phyloP scores from a whole-genome alignment of 495 filamentous ascomycete species.

The Trichoderma asperelloides region DNA sequence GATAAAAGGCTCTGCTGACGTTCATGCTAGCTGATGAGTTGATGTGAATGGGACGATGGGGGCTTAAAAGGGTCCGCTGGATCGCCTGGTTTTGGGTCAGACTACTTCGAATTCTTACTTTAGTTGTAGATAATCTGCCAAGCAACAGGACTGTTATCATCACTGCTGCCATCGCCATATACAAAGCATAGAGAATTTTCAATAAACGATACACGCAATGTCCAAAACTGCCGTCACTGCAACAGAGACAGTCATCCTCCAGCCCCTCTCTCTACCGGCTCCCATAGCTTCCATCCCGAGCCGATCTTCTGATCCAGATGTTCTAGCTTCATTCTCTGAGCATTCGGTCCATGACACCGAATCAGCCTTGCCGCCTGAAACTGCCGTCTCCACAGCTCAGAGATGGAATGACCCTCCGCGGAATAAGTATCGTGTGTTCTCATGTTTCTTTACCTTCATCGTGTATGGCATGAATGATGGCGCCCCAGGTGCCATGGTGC shows the following conservation, averaged over 20 bases:
- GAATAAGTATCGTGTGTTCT: constrained; percentile 57
- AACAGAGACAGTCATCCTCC: neutral
- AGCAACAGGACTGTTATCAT: no score
- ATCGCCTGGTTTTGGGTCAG: no score
- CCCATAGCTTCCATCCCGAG: neutral
- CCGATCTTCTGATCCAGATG: neutral
- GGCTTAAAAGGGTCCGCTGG: neutral
- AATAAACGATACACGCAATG: neutral
- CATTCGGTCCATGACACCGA: neutral
- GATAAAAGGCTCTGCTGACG: neutral
- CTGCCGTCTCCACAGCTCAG: constrained; percentile 15
- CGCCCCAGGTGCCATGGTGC: constrained; percentile 57
- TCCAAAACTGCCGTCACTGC: neutral
- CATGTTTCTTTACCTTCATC: constrained; percentile 65
- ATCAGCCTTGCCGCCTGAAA: neutral
- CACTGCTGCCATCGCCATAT: neutral
- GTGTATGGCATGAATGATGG: constrained; percentile 79
- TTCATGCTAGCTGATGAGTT: neutral
- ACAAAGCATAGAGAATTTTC: neutral
- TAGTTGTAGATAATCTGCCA: no score
- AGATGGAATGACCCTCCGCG: constrained; percentile 62
- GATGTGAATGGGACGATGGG: neutral
- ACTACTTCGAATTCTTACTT: no score
- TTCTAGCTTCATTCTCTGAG: neutral
- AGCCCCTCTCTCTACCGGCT: neutral